Evolutionary conservation across 2,329 filamentous ascomycete species (phyloP), one percentile per base, ranked within the genome.

Genomic region (Paecilomyces fulvus): DNA sequence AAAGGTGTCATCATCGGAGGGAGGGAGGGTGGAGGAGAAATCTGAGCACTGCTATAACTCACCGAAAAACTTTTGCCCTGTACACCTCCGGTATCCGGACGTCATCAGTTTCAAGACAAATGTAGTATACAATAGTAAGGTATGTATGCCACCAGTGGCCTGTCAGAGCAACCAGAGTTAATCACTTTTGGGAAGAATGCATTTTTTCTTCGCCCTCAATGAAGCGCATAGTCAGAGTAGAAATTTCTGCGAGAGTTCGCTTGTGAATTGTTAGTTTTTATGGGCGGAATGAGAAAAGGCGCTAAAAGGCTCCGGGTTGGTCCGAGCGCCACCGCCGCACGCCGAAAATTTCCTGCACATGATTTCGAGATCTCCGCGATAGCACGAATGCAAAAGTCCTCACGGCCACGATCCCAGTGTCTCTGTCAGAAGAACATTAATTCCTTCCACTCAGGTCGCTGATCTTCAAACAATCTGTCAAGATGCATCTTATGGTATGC

Each of bases 1-100:
- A 67, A 72, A 66, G 61, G 65, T 67, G 70, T 79, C 76, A 79
- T 79, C 77, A 77, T 64, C 63, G 72, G 70, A 74, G 66, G 59
- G 60, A 56, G 55, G 60, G 55, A 51, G 52, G 1, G 56, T 55
- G 51, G 56, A 56, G 57, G 60, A 58, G 51, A 60, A 58, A 59
- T 58, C 55, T 53, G 53, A 51, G 54, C 37, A 52, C 17, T 9
- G 37, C 37, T 43, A 43, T 43, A 58, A 62, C 63, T 64, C 59
- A 68, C 67, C 59, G 25, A 28, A 49, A 49, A 25, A 11, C 1
- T 20, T 28, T 49, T 49, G 14, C 14, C 48, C 48, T 49, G 48
- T 49, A 28, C 48, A 28, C 48, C 25, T 23, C 25, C 48, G 21
- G 48, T 4, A 9, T n/a, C 21, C 48, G 48, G 48, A 49, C 10